Evolutionary conservation across 1,139 yeast species (phyloP).

Genomic region (Yamadazyma membranifaciens): DNA sequence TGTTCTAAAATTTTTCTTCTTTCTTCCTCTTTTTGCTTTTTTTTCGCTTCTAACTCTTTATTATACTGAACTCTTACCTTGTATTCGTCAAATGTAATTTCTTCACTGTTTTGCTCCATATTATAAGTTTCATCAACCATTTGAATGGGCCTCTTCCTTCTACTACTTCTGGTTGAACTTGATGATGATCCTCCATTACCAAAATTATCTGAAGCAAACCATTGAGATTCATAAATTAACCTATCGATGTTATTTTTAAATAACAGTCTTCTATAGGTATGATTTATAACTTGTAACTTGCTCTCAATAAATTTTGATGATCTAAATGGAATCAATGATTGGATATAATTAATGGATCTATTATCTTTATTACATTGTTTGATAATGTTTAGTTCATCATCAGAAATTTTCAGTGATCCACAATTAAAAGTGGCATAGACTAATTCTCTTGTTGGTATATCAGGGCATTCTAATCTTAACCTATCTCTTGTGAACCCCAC

Average conservation of each 20-base stretch:
- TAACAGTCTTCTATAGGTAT: conserved; percentile 24
- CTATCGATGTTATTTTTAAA: conserved; percentile 31
- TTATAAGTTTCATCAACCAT: conserved; percentile 9
- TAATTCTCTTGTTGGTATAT: conserved; percentile 16
- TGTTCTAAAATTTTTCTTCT: conserved; percentile 7
- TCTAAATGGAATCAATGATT: conserved; percentile 16
- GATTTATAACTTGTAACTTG: conserved; percentile 21
- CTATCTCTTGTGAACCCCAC: conserved; percentile 9
- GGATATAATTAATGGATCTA: conserved; percentile 12
- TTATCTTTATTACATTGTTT: conserved; percentile 8
- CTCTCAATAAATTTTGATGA: conserved; percentile 13
- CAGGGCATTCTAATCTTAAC: conserved; percentile 14
- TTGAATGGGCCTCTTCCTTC: conserved; percentile 14
- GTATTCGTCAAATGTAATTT: conserved; percentile 7
- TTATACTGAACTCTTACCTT: conserved; percentile 4
- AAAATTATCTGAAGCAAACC: conserved; percentile 27
- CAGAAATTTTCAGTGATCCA: conserved; percentile 1
- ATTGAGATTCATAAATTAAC: conserved; percentile 37
- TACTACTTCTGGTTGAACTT: conserved; percentile 9
- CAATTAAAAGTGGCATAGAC: conserved; percentile 4
- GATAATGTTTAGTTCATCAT: conserved; percentile 10
- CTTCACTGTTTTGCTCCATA: conserved; percentile 3
- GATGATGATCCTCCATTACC: conserved; percentile 12
- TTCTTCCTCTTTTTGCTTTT: conserved; percentile 6
- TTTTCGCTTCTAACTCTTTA: conserved; percentile 1